Percentiles rank a stretch among this genome's conserved stretches.
Conservation (phyloP, 768 basidiomycete genomes). For the Termitomyces sp. region DNA sequence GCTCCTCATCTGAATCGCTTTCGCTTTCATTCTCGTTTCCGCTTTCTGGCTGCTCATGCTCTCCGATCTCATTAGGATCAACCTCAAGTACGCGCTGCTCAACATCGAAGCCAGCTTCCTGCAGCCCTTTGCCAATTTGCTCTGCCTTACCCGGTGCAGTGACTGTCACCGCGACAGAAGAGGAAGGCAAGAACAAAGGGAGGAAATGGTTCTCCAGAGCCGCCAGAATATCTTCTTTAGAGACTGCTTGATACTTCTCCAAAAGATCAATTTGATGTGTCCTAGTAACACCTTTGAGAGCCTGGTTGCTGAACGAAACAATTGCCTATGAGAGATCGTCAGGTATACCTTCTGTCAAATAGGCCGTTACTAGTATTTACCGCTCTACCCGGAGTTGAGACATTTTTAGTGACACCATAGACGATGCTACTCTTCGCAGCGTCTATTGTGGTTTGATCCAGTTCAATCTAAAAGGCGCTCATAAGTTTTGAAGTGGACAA, state of each 20-base stretch:
- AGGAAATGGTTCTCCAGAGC: slow-evolving; percentile 74
- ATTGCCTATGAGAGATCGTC: slow-evolving; percentile 51
- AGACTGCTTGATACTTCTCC: slow-evolving; percentile 76
- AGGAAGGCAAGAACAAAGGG: slow-evolving; percentile 76
- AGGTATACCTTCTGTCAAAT: not conserved
- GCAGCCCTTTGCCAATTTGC: slow-evolving; percentile 64
- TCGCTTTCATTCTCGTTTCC: slow-evolving; percentile 33
- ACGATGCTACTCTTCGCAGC: slow-evolving; percentile 93
- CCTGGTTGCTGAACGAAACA: slow-evolving; percentile 87
- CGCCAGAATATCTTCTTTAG: slow-evolving; percentile 70
- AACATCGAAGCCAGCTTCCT: slow-evolving; percentile 72
- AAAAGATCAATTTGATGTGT: slow-evolving; percentile 76
- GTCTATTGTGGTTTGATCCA: slow-evolving; percentile 81
- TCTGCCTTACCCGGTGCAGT: slow-evolving; percentile 80
- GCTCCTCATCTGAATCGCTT: slow-evolving; percentile 23
- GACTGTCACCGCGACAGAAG: slow-evolving; percentile 79
- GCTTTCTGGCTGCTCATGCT: slow-evolving; percentile 26
- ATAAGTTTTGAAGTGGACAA: not conserved
- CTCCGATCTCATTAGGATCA: slow-evolving; percentile 51
- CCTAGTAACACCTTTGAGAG: slow-evolving; percentile 79
- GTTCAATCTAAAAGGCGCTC: slow-evolving; percentile 53
- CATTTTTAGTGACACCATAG: slow-evolving; percentile 73
- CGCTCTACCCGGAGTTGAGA: slow-evolving; percentile 85
- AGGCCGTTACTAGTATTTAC: slow-evolving; percentile 43
- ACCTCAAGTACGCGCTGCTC: slow-evolving; percentile 68